Evolutionary conservation across 164 flowering plant genomes (phyloP), one percentile per base, ranked within the genome.

Genomic region (Tetrastigma voinierianum): DNA sequence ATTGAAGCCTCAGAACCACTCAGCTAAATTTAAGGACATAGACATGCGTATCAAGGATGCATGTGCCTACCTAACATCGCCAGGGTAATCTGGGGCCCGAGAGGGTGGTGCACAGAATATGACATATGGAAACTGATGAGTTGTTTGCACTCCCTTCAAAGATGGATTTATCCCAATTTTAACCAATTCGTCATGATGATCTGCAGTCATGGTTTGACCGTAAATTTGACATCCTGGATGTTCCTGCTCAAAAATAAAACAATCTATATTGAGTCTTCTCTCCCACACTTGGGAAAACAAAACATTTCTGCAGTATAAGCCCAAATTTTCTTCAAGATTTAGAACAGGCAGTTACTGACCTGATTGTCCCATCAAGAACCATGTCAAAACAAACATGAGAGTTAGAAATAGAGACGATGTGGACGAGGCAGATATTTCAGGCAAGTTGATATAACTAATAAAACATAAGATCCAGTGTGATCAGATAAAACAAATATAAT

Each of bases 61-160:
- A 18, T 14, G 4, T 23, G 23, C 45, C 44, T 63, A 90, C 99
- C 96, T 88, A 60, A 95, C 85, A 80, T 95, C 99, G 58, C 85
- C 90, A 58, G 94, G 78, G 62, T 95, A 95, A 60, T 95, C 97
- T 1, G 77, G 52, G 43, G 81, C 75, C 49, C 82, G 76, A 1
- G 84, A 88, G 9, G 98, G 97, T 40, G 99, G 99, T 62, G 98
- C 99, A 80, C 97, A 95, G 73, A 90, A 92, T 48, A 92, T 84
- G 61, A 95, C 90, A 73, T 83, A 84, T 1, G 99, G 89, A 74
- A 84, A 87, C 75, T 78, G 71, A 0, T 64, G 74, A 65, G 69
- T 23, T 43, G 61, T 18, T 54, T 79, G 51, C 21, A 69, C 49
- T 40, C 83, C 91, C 62, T 76, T 89, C 70, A 89, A 24, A 54